phyloP scores from a whole-genome alignment of 164 flowering plant species.

The Vitis riparia region DNA sequence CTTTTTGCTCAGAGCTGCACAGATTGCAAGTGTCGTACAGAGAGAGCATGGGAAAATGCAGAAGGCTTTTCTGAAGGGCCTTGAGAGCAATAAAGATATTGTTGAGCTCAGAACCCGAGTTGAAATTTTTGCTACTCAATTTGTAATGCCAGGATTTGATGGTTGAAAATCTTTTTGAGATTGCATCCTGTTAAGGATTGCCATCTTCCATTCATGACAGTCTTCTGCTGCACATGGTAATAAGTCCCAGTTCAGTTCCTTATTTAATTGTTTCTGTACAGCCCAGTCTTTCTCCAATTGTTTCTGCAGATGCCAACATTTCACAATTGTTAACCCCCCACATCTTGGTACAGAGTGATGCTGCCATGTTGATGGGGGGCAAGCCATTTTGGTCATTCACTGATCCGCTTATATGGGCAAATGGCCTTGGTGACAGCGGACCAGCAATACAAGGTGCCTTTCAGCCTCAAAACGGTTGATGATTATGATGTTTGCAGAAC shows the following conservation, averaged over 20 bases:
- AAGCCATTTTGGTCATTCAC: no score
- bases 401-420: no score
- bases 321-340: no score
- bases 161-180: slow-evolving; percentile 8
- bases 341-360: no score
- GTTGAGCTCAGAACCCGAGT: slow-evolving; percentile 29
- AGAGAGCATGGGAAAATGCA: slow-evolving; percentile 31
- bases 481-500: no score
- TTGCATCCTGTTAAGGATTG: background rate
- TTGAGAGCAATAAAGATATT: slow-evolving; percentile 32
- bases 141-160: slow-evolving; percentile 41
- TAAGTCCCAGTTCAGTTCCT: background rate
- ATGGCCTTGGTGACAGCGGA: no score
- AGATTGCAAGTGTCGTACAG: slow-evolving; percentile 25
- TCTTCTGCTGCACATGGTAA: background rate
- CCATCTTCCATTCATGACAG: background rate
- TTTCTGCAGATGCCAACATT: no score
- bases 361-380: no score
- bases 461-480: no score
- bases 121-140: slow-evolving; percentile 31
- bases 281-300: no score
- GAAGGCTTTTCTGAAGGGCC: slow-evolving; percentile 26
- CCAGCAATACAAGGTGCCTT: no score
- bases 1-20: slow-evolving; percentile 32
- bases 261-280: background rate